Percentiles rank a stretch among this genome's conserved stretches.
These are phyloP conservation scores for Candida maesae DNA, from an alignment of 805 yeast genomes.

Conservation along the genomic window DNA sequence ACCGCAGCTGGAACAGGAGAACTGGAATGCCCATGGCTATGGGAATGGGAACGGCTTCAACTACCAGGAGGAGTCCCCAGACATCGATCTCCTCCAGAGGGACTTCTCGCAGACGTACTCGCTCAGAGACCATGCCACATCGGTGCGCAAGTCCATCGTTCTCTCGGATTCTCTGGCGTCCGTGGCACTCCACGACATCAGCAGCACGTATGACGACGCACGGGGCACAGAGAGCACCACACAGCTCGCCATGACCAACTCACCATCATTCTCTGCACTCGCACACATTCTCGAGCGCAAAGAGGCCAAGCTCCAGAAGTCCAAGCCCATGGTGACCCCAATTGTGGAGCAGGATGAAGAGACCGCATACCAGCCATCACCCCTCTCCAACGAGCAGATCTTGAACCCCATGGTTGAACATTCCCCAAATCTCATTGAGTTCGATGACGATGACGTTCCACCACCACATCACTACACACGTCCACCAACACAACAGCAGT, in stretches of 20 bases:
- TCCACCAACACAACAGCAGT: no score
- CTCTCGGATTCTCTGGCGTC: constrained; percentile 26
- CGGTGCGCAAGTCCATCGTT: constrained; percentile 23
- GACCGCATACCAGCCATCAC: constrained; percentile 2
- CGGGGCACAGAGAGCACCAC: constrained; percentile 7
- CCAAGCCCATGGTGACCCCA: not conserved
- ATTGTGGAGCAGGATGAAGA: constrained; percentile 6
- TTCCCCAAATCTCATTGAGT: constrained; percentile 35
- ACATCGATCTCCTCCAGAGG: constrained; percentile 16
- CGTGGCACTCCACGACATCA: constrained; percentile 3
- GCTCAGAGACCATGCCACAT: constrained; percentile 19
- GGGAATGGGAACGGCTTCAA: no score
- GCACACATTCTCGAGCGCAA: constrained; percentile 38
- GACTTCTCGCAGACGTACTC: constrained; percentile 22
- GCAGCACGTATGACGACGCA: not conserved
- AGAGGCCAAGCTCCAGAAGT: constrained; percentile 24
- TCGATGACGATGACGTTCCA: constrained; percentile 24
- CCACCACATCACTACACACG: not conserved
- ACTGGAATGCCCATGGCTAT: no score
- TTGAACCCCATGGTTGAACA: constrained; percentile 3
- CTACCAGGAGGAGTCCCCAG: constrained; percentile 20
- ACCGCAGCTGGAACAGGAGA: constrained; percentile 6
- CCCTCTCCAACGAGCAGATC: constrained; percentile 13
- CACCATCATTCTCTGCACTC: constrained; percentile 42
- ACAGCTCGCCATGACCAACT: constrained; percentile 34